Base-by-base conservation (phyloP, 1,284 basidiomycete genomes). In the Neonothopanus nambi region DNA sequence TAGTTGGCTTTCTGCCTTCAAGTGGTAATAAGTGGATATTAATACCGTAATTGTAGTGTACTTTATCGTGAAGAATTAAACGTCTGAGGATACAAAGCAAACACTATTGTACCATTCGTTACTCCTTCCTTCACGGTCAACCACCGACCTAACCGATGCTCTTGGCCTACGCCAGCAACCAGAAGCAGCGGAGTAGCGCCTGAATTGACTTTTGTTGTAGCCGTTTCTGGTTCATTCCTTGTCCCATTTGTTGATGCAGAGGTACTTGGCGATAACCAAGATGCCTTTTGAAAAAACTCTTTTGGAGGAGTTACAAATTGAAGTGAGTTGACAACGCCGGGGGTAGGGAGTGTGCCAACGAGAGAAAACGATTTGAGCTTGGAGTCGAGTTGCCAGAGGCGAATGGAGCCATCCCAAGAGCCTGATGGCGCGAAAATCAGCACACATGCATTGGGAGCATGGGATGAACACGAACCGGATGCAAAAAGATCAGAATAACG, bases 401-500 rank as follows among this genome's bases (percentile, higher is more conserved):
- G 85, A 62, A 99, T 84, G 44, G 75, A 65, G 37, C 93, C 93
- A 59, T 98, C 94, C 89, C 92, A 98, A 13, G 95, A 98, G 15
- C 95, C 95, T 89, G 60, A 18, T 18, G 21, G 48, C 39, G n/a
- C n/a, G n/a, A n/a, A 24, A 23, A 39, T 33, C 39, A 50, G 44
- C 18, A 35, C 33, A 48, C 26, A 28, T 41, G 20, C 17, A 13
- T 30, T 26, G 44, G 45, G 38, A 20, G 36, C 13, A 5, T n/a
- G 8, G 33, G 33, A 48, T 45, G 36, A 17, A 12, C 5, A 70
- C 78, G 57, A 67, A 91, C 92, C 93, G 12, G 93, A 95, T 0
- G 83, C 93, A 63, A 99, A 93, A 3, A 96, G 65, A 69, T 99
- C 94, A 6, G 93, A 91, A 69, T 96, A 98, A 13, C 89, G 84